Base-by-base conservation (phyloP, 2,329 filamentous ascomycete species). In the Blumeria graminis region DNA sequence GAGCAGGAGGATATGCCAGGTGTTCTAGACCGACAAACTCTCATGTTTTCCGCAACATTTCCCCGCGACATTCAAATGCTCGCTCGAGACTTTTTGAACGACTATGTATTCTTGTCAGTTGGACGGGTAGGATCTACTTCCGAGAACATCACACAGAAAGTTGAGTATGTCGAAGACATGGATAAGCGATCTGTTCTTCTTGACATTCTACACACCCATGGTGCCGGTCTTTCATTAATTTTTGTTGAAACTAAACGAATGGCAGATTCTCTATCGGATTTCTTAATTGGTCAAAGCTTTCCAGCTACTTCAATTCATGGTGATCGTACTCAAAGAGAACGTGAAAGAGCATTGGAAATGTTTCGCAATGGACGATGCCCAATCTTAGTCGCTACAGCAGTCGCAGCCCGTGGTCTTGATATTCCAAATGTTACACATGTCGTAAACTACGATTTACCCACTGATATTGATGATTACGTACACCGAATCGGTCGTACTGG, bases 41-140 rank as follows among this genome's bases (percentile, higher is more conserved):
- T 98, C 76, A 98, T 98, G 92, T 98, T 98, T 71, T 98, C 92
- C 43, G 92, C 92, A 70, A 98, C 92, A 60, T 98, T 98, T 80
- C 92, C 92, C 59, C 87, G 90, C 65, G 92, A 98, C 70, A 98
- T 98, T 58, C 92, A 98, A 77, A 93, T 96, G 85, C 84, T 98
- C 58, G 92, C 92, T 59, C 84, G 92, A 67, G 92, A 98, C 70
- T 98, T 98, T 79, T 75, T 98, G 68, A 95, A 94, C 76, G 92
- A 98, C 69, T 98, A 98, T 74, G 82, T 98, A 67, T 98, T 98
- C 81, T 78, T 98, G 66, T 98, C 92, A 14, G 92, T 98, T 63
- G 92, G 90, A 66, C 90, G 92, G 79, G 92, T 96, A 59, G 92
- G 92, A 71, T 96, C 92, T 55, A 96, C 92, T 35, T 96, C 92